Evolutionary conservation across 2,329 filamentous ascomycete species (phyloP).

Genomic region (Pestalotiopsis sp.): DNA sequence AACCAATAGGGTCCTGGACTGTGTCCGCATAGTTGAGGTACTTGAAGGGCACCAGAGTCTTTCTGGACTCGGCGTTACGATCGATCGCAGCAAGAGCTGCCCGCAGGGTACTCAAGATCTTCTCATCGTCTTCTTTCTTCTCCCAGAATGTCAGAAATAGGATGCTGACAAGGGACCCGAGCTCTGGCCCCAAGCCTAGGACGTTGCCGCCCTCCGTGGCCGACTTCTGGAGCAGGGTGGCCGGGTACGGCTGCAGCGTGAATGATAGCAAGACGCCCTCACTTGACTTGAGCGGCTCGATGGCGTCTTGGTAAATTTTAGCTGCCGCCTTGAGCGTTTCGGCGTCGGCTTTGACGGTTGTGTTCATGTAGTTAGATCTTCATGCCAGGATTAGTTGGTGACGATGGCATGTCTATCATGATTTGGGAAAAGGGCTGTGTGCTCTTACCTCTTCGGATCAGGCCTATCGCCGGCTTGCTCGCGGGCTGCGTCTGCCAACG

Average conservation of each 20-base stretch:
- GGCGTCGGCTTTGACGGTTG: conserved; percentile 1
- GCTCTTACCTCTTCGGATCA: not conserved
- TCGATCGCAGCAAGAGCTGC: not conserved
- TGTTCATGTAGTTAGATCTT: conserved; percentile 1
- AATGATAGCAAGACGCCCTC: not conserved
- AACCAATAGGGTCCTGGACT: conserved; percentile 19
- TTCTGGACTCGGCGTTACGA: not conserved
- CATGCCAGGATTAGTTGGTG: not conserved
- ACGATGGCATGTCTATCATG: not conserved
- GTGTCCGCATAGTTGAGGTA: conserved; percentile 21
- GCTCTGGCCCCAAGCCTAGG: not conserved
- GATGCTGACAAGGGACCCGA: not conserved
- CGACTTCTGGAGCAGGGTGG: not conserved
- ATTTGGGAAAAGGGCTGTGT: too few relatives aligned
- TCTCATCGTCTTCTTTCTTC: conserved; percentile 3
- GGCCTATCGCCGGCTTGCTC: not conserved
- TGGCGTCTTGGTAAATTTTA: not conserved
- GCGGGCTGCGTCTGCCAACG: not conserved
- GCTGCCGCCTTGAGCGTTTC: not conserved
- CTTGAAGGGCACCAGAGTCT: conserved; percentile 8
- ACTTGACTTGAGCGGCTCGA: not conserved
- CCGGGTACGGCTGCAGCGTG: not conserved
- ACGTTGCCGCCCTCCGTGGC: not conserved
- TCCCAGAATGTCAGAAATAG: not conserved
- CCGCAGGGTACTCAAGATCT: not conserved